Evolutionary conservation across 345 rosid genomes (phyloP).

Genomic region (Melaleuca quinquenervia): DNA sequence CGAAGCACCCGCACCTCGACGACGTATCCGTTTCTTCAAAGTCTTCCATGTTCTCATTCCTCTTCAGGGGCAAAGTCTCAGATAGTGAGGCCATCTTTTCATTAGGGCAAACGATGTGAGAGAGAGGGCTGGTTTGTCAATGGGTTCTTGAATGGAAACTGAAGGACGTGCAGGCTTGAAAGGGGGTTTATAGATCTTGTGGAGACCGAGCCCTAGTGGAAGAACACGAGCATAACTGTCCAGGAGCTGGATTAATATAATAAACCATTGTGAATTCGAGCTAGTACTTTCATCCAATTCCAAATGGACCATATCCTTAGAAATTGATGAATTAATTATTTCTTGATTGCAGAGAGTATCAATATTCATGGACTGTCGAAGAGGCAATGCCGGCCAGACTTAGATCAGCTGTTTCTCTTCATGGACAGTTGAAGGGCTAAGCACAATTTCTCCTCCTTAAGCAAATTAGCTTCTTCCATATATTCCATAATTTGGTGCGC

Average conservation of each 20-base stretch:
- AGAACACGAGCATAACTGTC: neutral
- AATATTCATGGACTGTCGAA: neutral
- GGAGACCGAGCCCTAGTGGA: neutral
- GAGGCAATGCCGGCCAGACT: neutral
- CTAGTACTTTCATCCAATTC: neutral
- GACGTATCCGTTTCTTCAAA: slow-evolving; percentile 7
- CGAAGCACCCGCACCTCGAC: slow-evolving; percentile 30
- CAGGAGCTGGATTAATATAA: neutral
- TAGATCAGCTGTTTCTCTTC: neutral
- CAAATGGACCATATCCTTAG: neutral
- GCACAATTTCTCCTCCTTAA: neutral
- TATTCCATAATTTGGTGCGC: neutral
- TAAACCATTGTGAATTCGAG: neutral
- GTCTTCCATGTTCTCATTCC: slow-evolving; percentile 7
- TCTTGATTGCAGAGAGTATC: neutral
- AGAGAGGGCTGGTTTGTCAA: neutral
- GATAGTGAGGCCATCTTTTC: neutral
- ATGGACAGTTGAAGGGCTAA: neutral
- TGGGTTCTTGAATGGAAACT: neutral
- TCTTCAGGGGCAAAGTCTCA: neutral
- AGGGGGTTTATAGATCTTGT: neutral
- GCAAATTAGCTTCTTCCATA: neutral
- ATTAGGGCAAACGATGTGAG: neutral
- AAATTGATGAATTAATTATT: neutral
- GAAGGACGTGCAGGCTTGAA: neutral